These are phyloP conservation scores for Penicillium sp. DNA, from an alignment of 2,329 filamentous ascomycete species.

Conservation along the genomic window DNA sequence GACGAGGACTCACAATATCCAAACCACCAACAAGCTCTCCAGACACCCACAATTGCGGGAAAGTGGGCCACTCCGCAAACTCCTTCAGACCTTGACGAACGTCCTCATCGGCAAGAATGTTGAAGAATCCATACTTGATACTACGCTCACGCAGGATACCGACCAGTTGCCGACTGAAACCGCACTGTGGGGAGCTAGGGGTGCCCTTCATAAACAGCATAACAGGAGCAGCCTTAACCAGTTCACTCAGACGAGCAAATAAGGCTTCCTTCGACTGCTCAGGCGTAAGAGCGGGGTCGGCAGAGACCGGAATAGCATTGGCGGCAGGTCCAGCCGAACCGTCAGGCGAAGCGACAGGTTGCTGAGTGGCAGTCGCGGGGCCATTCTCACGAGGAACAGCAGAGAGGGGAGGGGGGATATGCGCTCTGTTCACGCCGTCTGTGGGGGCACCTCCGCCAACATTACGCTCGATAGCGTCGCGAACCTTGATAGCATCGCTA, in stretches of 20 bases:
- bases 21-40: conserved; percentile 91
- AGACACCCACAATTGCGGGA: conserved; percentile 89
- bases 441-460: conserved; percentile 53
- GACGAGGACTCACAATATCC: conserved; percentile 78
- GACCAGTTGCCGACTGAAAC: conserved; percentile 91
- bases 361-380: conserved; percentile 35
- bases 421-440: conserved; percentile 37
- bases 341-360: conserved; percentile 23
- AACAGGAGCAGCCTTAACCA: conserved; percentile 93
- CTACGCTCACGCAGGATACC: conserved; percentile 83
- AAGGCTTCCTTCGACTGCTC: conserved; percentile 79
- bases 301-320: conserved; percentile 28
- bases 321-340: conserved; percentile 28
- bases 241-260: conserved; percentile 75
- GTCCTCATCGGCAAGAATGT: conserved; percentile 96
- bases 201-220: conserved; percentile 99
- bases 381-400: conserved; percentile 44
- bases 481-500: conserved; percentile 83
- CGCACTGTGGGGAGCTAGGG: conserved; percentile 82
- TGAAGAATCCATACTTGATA: conserved; percentile 98
- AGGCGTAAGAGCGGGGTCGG: conserved; percentile 32
- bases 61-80: conserved; percentile 98
- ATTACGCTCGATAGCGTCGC: conserved; percentile 82
- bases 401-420: conserved; percentile 45
- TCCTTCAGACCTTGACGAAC: conserved; percentile 95